Evolutionary conservation across 139 green algal genomes (phyloP).

Genomic region (Edaphochlamys debaryana): DNA sequence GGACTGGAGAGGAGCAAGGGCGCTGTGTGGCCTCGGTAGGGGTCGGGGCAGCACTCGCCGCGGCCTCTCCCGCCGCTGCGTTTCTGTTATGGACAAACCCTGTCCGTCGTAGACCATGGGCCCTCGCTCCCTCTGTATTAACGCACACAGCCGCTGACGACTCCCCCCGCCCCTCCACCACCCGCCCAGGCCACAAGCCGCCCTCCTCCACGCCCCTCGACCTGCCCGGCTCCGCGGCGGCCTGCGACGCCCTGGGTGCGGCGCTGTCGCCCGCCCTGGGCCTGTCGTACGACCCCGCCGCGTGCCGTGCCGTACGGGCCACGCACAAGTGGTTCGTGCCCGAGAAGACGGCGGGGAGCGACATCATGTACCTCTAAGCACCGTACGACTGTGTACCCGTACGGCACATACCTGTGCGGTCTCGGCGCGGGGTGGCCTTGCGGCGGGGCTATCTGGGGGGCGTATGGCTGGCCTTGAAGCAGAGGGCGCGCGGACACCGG

Average conservation of each 20-base stretch:
- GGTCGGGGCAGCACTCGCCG: no score
- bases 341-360: background rate
- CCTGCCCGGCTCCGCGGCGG: background rate
- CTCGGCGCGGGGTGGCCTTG: no score
- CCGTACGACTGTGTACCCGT: no score
- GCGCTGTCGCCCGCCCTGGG: background rate
- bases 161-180: background rate
- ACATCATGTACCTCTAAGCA: constrained; percentile 34
- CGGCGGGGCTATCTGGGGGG: no score
- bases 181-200: constrained; percentile 22
- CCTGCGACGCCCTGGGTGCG: constrained; percentile 20
- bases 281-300: constrained; percentile 6
- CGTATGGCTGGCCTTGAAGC: no score
- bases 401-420: no score
- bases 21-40: no score
- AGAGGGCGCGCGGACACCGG: no score
- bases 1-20: no score
- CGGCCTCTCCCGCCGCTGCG: no score
- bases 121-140: background rate
- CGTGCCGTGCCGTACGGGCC: background rate
- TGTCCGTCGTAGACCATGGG: background rate
- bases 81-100: no score
- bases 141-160: background rate
- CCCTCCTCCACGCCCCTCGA: background rate
- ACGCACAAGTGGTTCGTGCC: constrained; percentile 33